Percentiles rank a stretch among this genome's conserved stretches.
phyloP scores from a whole-genome alignment of 1,284 basidiomycete genomes.

The Phellinidium pouzarii region DNA sequence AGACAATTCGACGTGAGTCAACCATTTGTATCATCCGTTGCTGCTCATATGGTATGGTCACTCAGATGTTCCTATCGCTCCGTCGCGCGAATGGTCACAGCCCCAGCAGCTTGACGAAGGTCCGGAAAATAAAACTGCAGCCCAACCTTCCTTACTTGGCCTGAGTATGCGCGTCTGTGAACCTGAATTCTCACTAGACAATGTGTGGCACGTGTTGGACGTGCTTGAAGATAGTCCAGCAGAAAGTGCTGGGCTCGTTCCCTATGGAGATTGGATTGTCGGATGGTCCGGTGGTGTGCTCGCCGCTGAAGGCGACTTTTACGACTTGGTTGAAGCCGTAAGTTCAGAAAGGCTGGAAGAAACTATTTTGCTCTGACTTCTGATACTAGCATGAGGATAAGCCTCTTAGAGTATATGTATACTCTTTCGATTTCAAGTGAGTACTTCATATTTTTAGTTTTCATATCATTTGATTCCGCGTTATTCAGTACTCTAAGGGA shows the following conservation, averaged over 20 bases:
- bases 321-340: constrained; percentile 91
- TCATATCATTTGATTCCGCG: constrained; percentile 19
- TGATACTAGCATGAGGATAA: constrained; percentile 78
- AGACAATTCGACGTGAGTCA: constrained; percentile 71
- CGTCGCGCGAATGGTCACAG: constrained; percentile 77
- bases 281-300: constrained; percentile 95
- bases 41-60: constrained; percentile 14
- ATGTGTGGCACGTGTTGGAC: constrained; percentile 97
- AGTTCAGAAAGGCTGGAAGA: constrained; percentile 25
- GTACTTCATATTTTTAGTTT: constrained; percentile 30
- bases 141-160: constrained; percentile 79
- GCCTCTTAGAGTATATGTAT: constrained; percentile 89
- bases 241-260: constrained; percentile 81
- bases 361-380: constrained; percentile 18
- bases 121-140: constrained; percentile 5
- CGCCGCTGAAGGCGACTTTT: constrained; percentile 92
- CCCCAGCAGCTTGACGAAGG: neutral
- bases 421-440: constrained; percentile 95
- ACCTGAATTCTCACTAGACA: constrained; percentile 82
- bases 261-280: constrained; percentile 84
- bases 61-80: constrained; percentile 77
- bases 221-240: constrained; percentile 95
- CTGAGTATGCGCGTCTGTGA: constrained; percentile 89
- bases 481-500: constrained; percentile 74
- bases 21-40: constrained; percentile 4